phyloP scores from a whole-genome alignment of 306 rosid species.

The Oxytropis ochrocephala region DNA sequence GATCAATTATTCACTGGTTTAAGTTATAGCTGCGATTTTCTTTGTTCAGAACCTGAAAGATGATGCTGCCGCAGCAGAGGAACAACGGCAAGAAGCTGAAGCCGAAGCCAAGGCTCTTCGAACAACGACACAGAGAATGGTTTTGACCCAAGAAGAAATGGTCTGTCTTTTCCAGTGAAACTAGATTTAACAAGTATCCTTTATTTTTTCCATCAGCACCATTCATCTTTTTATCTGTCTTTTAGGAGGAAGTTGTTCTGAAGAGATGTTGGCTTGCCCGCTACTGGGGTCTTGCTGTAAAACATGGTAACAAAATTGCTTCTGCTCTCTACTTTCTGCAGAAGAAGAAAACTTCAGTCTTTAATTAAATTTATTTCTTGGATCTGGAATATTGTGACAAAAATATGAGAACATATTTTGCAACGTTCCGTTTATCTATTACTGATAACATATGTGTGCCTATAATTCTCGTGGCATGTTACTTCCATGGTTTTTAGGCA shows the following conservation, averaged over 20 bases:
- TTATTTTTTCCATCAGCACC: constrained; percentile 5
- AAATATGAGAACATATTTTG: constrained; percentile 11
- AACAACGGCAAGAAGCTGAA: constrained; percentile 83
- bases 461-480: constrained; percentile 25
- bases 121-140: constrained; percentile 90
- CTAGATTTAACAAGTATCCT: constrained; percentile 7
- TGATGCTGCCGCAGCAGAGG: constrained; percentile 64
- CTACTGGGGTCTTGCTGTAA: constrained; percentile 89
- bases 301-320: constrained; percentile 58
- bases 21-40: constrained; percentile 17
- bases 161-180: constrained; percentile 41
- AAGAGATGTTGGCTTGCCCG: constrained; percentile 99
- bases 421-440: constrained; percentile 2
- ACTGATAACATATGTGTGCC: background rate
- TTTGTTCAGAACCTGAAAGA: constrained; percentile 67
- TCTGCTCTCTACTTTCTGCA: constrained; percentile 20
- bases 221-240: constrained; percentile 1
- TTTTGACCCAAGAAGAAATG: constrained; percentile 99
- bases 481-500: constrained; percentile 47
- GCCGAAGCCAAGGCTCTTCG: constrained; percentile 87
- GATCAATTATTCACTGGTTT: constrained; percentile 9
- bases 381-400: constrained; percentile 3
- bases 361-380: background rate
- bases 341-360: constrained; percentile 10
- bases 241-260: constrained; percentile 93